Base-by-base conservation (phyloP, 2,329 filamentous ascomycete species). In the Arthroderma sp. region DNA sequence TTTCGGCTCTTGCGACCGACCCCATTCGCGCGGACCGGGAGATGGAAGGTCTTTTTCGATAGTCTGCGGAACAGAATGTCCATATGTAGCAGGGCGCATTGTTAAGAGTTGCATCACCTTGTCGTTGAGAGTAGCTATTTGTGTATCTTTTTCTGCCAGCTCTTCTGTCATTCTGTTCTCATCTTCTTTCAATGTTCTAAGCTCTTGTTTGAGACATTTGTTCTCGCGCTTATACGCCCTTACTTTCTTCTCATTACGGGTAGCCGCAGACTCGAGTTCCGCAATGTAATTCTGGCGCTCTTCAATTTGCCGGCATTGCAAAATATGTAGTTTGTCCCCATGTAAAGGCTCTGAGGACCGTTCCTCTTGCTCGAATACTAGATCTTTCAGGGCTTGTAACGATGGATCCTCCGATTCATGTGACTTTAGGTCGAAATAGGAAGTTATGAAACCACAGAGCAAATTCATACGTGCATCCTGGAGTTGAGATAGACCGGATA, bases 201-300 rank as follows among this genome's bases (percentile, higher is more conserved):
- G 60, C 43, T 73, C 69, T 29, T 71, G 60, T 51, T 70, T 71
- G 57, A 69, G 70, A 41, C 68, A 60, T 27, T 70, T 64, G 44
- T 70, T 70, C 40, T 72, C 68, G n/a, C 64, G 54, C 31, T 70
- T 57, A 43, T 69, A 67, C 48, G 66, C 63, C 29, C 63, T 59
- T 8, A 68, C 32, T 27, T 29, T 31, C 46, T 52, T 52, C 32
- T 46, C 38, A 29, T 52, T 40, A 22, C 29, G 41, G 7, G 39
- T 44, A 9, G 41, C 39, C 7, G 43, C 10, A 29, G 40, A 27
- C 15, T 48, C 46, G 22, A 50, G 43, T n/a, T 48, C 38, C 4
- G 29, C 33, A 7, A 45, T 44, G 29, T 39, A 33, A 5, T 38
- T 27, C 27, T 48, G 31, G 4, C 46, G 15, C n/a, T 34, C 33